phyloP scores from a whole-genome alignment of 2,329 filamentous ascomycete species.

The Trichothecium roseum region DNA sequence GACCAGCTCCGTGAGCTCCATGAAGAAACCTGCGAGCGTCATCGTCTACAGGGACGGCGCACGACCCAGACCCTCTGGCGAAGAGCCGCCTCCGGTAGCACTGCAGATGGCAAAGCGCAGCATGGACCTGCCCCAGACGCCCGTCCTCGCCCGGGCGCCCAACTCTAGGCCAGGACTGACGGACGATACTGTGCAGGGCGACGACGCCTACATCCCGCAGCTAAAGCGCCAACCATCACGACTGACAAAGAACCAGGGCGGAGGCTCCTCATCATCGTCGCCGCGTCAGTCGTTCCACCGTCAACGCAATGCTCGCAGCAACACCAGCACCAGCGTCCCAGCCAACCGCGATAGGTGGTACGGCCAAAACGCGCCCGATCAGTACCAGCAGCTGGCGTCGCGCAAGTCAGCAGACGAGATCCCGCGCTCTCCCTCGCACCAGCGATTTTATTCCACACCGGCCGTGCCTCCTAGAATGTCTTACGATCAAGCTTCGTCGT shows the following conservation, averaged over 20 bases:
- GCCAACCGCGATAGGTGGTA: slow-evolving; percentile 28
- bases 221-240: slow-evolving; percentile 43
- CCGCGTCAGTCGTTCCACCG: slow-evolving; percentile 13
- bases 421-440: slow-evolving; percentile 5
- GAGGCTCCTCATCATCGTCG: slow-evolving; percentile 1
- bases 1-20: slow-evolving; percentile 19
- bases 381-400: slow-evolving; percentile 13
- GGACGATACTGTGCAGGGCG: slow-evolving; percentile 49
- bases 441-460: slow-evolving; percentile 25
- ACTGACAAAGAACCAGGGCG: slow-evolving; percentile 32
- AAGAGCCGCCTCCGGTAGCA: background rate
- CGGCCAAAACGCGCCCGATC: slow-evolving; percentile 20
- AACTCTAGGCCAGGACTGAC: slow-evolving; percentile 54
- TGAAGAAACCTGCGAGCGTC: slow-evolving; percentile 38
- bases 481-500: slow-evolving; percentile 17
- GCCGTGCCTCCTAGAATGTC: slow-evolving; percentile 32
- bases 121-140: slow-evolving; percentile 34
- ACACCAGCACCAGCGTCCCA: slow-evolving; percentile 26
- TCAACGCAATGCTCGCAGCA: slow-evolving; percentile 35
- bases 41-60: slow-evolving; percentile 36
- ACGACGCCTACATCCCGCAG: slow-evolving; percentile 44
- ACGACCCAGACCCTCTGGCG: slow-evolving; percentile 15
- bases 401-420: slow-evolving; percentile 21
- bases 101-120: slow-evolving; percentile 23
- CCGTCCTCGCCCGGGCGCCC: slow-evolving; percentile 48